Evolutionary conservation across 1,139 yeast genomes (phyloP), one percentile per base, ranked within the genome.

Genomic region (Lodderomyces theae): DNA sequence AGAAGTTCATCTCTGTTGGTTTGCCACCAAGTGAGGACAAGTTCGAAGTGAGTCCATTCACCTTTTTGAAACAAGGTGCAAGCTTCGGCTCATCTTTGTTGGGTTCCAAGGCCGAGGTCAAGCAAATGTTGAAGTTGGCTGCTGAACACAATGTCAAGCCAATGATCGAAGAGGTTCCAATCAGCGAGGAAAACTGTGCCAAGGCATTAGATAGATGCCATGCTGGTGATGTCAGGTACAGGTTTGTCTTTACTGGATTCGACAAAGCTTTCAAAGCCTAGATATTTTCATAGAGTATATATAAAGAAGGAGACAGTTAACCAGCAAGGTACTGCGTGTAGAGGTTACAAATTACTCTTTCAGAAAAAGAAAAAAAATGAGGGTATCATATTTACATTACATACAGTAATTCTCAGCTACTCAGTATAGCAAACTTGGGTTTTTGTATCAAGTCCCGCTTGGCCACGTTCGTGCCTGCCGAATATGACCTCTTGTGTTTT

Each of bases 221-320:
- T 12, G 60, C 48, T 44, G 80, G 80, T 52, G 82, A 80, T 46
- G 83, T 79, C 42, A 74, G 75, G 50, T 83, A 80, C 59, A 77
- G 88, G 66, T 74, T 79, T 53, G 82, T 81, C 8, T 64, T 82
- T 52, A 74, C 77, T 41, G 80, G 75, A 21, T 75, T 66, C 55
- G 79, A 78, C 47, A 67, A 77, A 56, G 69, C 64, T 4, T 69
- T 69, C 31, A 37, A 39, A 34, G 35, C 19, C 5, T 31, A 31
- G 24, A 19, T 30, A 8, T 5, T 19, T 19, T 30, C 16, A 35
- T 35, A 35, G 37, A 31, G 23, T 31, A 18, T 11, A 31, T 31
- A 30, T n/a, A 30, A 12, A 30, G n/a, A 10, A 11, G 23, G 17
- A 25, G 16, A 8, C 5, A 4, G 5, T 11, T 30, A 18, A 30